phyloP scores from a whole-genome alignment of 2,329 filamentous ascomycete species.

The Claviceps maximensis region DNA sequence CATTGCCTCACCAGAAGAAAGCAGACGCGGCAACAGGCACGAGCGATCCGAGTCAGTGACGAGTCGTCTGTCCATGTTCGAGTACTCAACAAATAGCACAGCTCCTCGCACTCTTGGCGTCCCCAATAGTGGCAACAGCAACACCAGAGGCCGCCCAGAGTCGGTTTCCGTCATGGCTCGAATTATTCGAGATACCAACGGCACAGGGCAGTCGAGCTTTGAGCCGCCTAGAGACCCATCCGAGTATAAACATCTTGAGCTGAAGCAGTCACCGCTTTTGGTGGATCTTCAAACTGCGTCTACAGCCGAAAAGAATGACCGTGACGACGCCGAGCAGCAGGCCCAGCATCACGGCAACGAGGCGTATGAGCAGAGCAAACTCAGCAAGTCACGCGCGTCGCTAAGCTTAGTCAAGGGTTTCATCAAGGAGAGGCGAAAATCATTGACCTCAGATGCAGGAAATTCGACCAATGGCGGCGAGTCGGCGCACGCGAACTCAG shows the following conservation, averaged over 20 bases:
- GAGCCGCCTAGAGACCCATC: constrained; percentile 27
- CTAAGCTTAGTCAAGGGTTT: constrained; percentile 47
- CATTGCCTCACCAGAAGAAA: constrained; percentile 31
- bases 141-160: constrained; percentile 43
- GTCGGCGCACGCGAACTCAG: constrained; percentile 29
- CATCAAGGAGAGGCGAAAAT: constrained; percentile 45
- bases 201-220: constrained; percentile 23
- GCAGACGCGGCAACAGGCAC: constrained; percentile 21
- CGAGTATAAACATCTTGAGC: constrained; percentile 35
- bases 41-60: constrained; percentile 41
- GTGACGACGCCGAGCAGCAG: constrained; percentile 19
- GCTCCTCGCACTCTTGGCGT: constrained; percentile 9
- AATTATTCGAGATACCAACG: constrained; percentile 56
- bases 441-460: constrained; percentile 27
- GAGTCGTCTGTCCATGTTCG: constrained; percentile 43
- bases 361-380: constrained; percentile 22
- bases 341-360: constrained; percentile 23
- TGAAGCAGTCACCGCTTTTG: constrained; percentile 45
- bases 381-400: constrained; percentile 35
- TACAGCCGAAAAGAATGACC: constrained; percentile 9
- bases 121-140: constrained; percentile 8
- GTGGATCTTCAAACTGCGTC: constrained; percentile 38
- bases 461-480: constrained; percentile 30
- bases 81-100: constrained; percentile 20
- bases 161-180: constrained; percentile 81